Evolutionary conservation across 768 basidiomycete genomes (phyloP).

Genomic region (Termitomyces sp.): DNA sequence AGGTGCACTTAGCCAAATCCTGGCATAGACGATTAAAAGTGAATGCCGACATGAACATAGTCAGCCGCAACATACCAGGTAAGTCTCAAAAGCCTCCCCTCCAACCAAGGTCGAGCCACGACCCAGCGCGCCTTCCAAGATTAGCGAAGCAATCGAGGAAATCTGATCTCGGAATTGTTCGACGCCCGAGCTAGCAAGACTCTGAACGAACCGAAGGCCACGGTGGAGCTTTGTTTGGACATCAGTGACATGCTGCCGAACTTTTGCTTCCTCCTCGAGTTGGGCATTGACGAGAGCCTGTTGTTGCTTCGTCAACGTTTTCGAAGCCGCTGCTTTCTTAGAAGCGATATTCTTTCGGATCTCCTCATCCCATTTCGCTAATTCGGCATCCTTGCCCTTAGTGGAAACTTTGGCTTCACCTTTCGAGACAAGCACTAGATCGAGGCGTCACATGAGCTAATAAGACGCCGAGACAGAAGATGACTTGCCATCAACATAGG

Average conservation of each 20-base stretch:
- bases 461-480: not conserved
- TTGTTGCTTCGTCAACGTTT: slow-evolving; percentile 76
- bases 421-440: slow-evolving; percentile 63
- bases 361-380: slow-evolving; percentile 95
- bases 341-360: slow-evolving; percentile 78
- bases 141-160: slow-evolving; percentile 48
- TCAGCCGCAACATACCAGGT: slow-evolving; percentile 52
- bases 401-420: slow-evolving; percentile 38
- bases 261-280: slow-evolving; percentile 69
- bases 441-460: not conserved
- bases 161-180: slow-evolving; percentile 57
- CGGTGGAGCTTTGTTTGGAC: slow-evolving; percentile 57
- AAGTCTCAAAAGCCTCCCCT: slow-evolving; percentile 63
- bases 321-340: slow-evolving; percentile 61
- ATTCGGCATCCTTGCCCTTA: slow-evolving; percentile 87
- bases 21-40: slow-evolving; percentile 23
- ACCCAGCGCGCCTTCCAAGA: slow-evolving; percentile 65
- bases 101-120: slow-evolving; percentile 63
- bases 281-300: slow-evolving; percentile 82
- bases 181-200: slow-evolving; percentile 47
- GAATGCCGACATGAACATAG: not conserved
- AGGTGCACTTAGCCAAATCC: slow-evolving; percentile 69
- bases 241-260: slow-evolving; percentile 55
- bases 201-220: slow-evolving; percentile 66
- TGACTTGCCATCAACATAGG: slow-evolving; percentile 71